Evolutionary conservation across 768 basidiomycete species (phyloP), one percentile per base, ranked within the genome.

Genomic region (Hygrophorus pudorinus): DNA sequence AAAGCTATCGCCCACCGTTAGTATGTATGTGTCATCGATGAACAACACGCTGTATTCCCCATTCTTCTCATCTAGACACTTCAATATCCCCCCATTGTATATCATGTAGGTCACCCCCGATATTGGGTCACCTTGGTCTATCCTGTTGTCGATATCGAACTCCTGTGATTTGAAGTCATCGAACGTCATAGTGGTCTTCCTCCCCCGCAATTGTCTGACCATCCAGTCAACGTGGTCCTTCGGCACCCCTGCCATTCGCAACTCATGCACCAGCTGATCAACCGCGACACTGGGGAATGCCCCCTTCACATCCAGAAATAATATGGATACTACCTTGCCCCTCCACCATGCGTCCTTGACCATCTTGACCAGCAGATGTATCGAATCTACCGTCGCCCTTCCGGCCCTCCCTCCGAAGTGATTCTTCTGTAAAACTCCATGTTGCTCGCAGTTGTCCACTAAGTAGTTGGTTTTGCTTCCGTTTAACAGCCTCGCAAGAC

Each of bases 231-330:
- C 47, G 12, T 52, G 48, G 12, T 49, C 50, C 11, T 35, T 24
- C 0, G 63, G 59, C 0, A 65, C 46, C 5, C 61, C 47, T 0
- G 40, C 18, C 40, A n/a, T 48, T 10, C 51, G 40, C 53, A 68
- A 51, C 27, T 65, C 50, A 37, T 63, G 54, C 0, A 59, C 16
- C 0, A 67, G 49, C 0, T 41, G 30, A 10, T 56, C 51, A 0
- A 52, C 49, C 0, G 51, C 57, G 0, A 53, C 57, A 42, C 58
- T 66, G 0, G 61, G 67, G 42, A 67, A 70, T 0, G 65, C 66
- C 0, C 59, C 65, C 45, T 68, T 56, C 0, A 68, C n/a, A n/a
- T n/a, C n/a, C n/a, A n/a, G n/a, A n/a, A n/a, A n/a, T n/a, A n/a
- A n/a, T n/a, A n/a, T n/a, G n/a, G n/a, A n/a, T n/a, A n/a, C n/a